Conservation (phyloP, 257 asterid species). For the Haberlea rhodopensis region DNA sequence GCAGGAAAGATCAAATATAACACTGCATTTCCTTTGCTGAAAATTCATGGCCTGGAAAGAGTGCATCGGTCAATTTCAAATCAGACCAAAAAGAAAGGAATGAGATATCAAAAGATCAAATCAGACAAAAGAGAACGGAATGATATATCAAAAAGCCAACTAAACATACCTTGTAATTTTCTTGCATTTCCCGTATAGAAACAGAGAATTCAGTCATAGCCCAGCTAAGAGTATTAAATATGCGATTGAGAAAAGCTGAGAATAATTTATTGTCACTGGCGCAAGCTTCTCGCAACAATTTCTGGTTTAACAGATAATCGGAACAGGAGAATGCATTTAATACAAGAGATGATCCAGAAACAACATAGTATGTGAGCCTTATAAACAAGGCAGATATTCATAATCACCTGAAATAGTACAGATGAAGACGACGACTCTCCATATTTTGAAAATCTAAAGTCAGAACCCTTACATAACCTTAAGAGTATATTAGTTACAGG, state of each 20-base stretch:
- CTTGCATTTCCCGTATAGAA: constrained; percentile 91
- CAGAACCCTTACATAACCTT: constrained; percentile 79
- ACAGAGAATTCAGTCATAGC: constrained; percentile 96
- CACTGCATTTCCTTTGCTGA: constrained; percentile 85
- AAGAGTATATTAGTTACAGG: constrained; percentile 84
- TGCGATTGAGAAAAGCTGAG: constrained; percentile 82
- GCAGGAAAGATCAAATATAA: constrained; percentile 88
- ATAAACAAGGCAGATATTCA: constrained; percentile 13
- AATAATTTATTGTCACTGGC: constrained; percentile 55
- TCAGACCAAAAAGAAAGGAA: background rate
- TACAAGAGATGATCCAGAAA: constrained; percentile 17
- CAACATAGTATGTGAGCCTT: background rate
- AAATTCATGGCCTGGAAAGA: constrained; percentile 68
- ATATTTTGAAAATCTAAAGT: constrained; percentile 68
- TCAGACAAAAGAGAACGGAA: background rate
- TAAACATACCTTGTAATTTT: constrained; percentile 65
- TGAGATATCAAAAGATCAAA: constrained; percentile 8
- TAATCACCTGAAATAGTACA: constrained; percentile 63
- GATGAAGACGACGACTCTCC: constrained; percentile 92
- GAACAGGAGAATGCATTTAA: constrained; percentile 17
- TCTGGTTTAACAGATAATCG: constrained; percentile 35
- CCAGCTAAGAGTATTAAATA: constrained; percentile 94
- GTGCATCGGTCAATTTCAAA: constrained; percentile 21
- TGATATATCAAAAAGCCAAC: background rate
- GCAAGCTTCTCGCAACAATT: constrained; percentile 83